Base-by-base conservation (phyloP, 306 rosid genomes). In the Dryas octopetala region DNA sequence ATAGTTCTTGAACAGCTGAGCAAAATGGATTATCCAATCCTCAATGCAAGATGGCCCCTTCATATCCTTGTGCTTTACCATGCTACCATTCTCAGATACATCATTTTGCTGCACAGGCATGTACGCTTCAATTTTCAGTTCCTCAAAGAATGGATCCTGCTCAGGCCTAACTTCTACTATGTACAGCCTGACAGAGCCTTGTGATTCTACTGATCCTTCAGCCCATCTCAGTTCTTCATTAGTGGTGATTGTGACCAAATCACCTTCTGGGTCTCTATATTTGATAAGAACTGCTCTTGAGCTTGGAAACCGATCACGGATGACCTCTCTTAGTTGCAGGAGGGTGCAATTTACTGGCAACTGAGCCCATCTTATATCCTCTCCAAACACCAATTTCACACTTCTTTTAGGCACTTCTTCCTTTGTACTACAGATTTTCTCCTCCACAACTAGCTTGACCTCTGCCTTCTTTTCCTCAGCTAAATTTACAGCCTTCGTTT, bases 241-340 rank as follows among this genome's bases (percentile, higher is more conserved):
- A 49, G 86, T 76, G 73, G 96, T 91, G 75, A 94, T 88, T 70
- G 98, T 94, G 65, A 94, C 87, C 85, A 94, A 86, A 80, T 94
- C 98, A 76, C 91, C 96, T 86, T 94, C 98, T 57, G 79, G 86
- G 76, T 94, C 98, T 84, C 83, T 87, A 86, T 90, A 91, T 76
- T 94, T 94, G 73, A 91, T 88, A 79, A 90, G 91, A 82, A 90
- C 83, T 38, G 97, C 90, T 75, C 80, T 80, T 14, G 81, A 81
- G 78, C 86, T 70, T 9, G 96, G 93, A 80, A 94, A 94, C 38
- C 93, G 86, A 23, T 90, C 85, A 26, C 44, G 55, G 57, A 89
- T 78, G 70, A 85, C 86, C 85, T 87, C 91, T 76, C 97, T 90
- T 10, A 94, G 86, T 70, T 88, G 86, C 68, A 88, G 78, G 80